These are phyloP conservation scores for Teratosphaeriaceae sp. DNA, from an alignment of 2,329 filamentous ascomycete genomes.

Conservation along the genomic window DNA sequence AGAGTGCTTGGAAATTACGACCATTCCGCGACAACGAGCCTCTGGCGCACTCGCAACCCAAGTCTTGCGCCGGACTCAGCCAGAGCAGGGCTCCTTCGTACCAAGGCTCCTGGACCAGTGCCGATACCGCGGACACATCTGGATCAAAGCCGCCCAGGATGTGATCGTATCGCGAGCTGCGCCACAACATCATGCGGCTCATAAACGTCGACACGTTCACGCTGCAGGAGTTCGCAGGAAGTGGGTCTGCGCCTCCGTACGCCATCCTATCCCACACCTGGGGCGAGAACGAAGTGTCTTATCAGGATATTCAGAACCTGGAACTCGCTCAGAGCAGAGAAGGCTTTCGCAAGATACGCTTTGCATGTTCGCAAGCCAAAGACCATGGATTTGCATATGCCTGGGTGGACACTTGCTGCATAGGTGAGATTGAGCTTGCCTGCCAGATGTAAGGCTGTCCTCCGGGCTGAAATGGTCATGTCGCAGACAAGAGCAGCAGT, in stretches of 20 bases:
- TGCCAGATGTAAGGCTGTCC: neutral
- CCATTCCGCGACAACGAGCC: too few species aligned
- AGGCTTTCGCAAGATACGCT: neutral
- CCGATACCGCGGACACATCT: too few species aligned
- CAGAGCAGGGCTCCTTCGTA: too few species aligned
- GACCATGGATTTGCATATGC: neutral
- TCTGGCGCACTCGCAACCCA: too few species aligned
- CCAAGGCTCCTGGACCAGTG: too few species aligned
- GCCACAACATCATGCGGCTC: neutral
- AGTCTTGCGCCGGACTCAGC: too few species aligned
- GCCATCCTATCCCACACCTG: slow-evolving; percentile 1
- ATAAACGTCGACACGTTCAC: neutral
- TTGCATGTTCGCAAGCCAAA: neutral
- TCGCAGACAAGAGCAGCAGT: neutral
- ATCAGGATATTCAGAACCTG: neutral
- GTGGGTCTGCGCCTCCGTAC: neutral
- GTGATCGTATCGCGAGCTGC: too few species aligned
- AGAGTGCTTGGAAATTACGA: too few species aligned
- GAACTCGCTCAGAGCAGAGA: neutral
- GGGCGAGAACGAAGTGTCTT: neutral
- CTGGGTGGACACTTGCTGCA: slow-evolving; percentile 1
- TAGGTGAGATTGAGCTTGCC: neutral
- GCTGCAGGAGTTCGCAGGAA: slow-evolving; percentile 1
- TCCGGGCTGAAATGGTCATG: neutral
- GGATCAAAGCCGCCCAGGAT: too few species aligned